phyloP scores from a whole-genome alignment of 768 basidiomycete species.

The Boletus subparvulus region DNA sequence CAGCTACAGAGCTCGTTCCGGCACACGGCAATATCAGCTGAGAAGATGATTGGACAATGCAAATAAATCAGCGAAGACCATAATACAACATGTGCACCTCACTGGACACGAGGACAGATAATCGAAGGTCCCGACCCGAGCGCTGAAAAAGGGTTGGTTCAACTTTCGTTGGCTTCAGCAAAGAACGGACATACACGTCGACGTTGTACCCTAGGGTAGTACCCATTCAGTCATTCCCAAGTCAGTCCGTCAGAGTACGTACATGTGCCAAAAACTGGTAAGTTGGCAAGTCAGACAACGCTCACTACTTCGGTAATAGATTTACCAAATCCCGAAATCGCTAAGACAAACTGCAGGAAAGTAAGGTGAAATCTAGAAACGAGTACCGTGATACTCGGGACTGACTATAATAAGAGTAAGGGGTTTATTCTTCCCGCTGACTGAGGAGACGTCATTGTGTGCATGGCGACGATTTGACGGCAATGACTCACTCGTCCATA shows the following conservation, averaged over 20 bases:
- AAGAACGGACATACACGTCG: constrained; percentile 1
- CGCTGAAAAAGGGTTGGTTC: neutral
- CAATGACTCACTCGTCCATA: constrained; percentile 14
- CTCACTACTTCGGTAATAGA: neutral
- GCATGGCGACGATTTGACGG: neutral
- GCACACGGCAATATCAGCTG: constrained; percentile 2
- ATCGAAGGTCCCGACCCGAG: neutral
- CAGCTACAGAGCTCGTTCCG: neutral
- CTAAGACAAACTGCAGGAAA: neutral
- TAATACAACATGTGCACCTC: neutral
- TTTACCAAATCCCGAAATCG: neutral
- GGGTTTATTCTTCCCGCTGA: constrained; percentile 16
- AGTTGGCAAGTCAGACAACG: neutral
- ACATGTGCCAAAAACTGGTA: constrained; percentile 11
- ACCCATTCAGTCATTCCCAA: neutral
- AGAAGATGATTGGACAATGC: neutral
- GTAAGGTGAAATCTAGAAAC: neutral
- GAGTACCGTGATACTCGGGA: neutral
- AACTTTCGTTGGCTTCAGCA: neutral
- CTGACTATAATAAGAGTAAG: constrained; percentile 12
- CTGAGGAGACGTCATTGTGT: neutral
- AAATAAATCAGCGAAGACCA: neutral
- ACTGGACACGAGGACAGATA: neutral
- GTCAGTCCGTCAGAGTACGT: neutral
- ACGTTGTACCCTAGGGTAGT: neutral